phyloP scores from a whole-genome alignment of 177 flowering plant genomes.

The Vitis hybrid region DNA sequence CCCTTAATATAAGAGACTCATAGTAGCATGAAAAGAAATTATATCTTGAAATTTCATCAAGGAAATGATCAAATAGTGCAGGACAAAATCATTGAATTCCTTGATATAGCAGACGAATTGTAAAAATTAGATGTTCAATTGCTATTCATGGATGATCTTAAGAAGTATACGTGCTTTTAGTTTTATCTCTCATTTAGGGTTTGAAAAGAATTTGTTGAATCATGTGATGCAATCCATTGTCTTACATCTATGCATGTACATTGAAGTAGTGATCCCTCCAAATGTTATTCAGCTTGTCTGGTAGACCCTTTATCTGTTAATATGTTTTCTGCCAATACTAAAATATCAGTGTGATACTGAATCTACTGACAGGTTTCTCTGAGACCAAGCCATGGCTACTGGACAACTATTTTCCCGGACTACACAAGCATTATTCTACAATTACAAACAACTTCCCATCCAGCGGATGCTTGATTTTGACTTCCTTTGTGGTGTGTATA shows the following conservation, averaged over 20 bases:
- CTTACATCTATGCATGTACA: background rate
- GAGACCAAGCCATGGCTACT: constrained; percentile 67
- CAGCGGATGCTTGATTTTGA: constrained; percentile 99
- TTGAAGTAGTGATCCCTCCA: background rate
- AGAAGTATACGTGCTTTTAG: background rate
- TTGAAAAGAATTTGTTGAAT: background rate
- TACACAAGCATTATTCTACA: constrained; percentile 96
- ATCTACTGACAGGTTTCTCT: constrained; percentile 23
- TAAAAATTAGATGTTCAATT: background rate
- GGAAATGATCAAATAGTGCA: too few species aligned
- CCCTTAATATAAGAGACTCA: too few species aligned
- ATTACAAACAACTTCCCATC: constrained; percentile 94
- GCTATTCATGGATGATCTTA: background rate
- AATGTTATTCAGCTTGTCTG: background rate
- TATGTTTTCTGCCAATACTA: background rate
- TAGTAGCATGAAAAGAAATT: too few species aligned
- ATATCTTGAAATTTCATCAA: too few species aligned
- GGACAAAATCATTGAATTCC: too few species aligned
- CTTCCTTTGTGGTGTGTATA: constrained; percentile 82
- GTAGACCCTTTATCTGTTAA: too few species aligned
- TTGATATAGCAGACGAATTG: too few species aligned
- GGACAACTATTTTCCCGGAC: constrained; percentile 91
- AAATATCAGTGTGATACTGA: background rate
- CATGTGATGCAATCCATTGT: background rate
- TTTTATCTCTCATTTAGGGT: too few species aligned